A percentile compares a stretch with the other conserved stretches of the same genome.
Conservation (phyloP, 495 filamentous ascomycete genomes). For the Hyaloscypha hepaticicola region DNA sequence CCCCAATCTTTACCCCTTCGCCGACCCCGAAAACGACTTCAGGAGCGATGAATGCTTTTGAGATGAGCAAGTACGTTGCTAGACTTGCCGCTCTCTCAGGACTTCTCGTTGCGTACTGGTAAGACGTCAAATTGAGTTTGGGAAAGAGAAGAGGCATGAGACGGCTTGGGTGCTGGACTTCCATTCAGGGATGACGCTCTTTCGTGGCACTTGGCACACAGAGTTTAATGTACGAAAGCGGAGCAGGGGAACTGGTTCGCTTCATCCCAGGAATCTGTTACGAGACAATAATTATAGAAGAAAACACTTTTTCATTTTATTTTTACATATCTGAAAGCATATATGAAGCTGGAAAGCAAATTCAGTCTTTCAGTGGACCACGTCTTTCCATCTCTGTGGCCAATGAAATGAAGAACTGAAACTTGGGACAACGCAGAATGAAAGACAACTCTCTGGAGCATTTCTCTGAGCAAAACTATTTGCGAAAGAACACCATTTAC, state of each 20-base stretch:
- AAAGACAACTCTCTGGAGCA: background rate
- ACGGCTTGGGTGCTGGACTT: background rate
- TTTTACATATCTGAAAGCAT: background rate
- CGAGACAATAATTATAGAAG: background rate
- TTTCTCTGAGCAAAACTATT: background rate
- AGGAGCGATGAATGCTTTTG: constrained; percentile 7
- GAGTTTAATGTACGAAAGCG: background rate
- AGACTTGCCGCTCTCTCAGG: constrained; percentile 16
- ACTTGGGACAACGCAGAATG: background rate
- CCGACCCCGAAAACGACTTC: constrained; percentile 12
- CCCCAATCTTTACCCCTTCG: background rate
- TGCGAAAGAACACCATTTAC: background rate
- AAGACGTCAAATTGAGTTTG: background rate
- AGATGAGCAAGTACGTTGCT: constrained; percentile 15
- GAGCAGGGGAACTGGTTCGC: background rate
- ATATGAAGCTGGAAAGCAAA: background rate
- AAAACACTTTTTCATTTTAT: background rate
- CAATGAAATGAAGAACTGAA: background rate
- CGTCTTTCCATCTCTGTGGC: background rate
- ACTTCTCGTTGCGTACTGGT: constrained; percentile 19
- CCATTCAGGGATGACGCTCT: background rate
- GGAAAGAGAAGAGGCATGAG: background rate
- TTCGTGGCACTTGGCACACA: background rate
- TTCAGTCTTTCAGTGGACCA: background rate
- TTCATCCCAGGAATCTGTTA: background rate